These are phyloP conservation scores for Raffaelea ambrosiae DNA, from an alignment of 2,329 filamentous ascomycete species.

Conservation along the genomic window DNA sequence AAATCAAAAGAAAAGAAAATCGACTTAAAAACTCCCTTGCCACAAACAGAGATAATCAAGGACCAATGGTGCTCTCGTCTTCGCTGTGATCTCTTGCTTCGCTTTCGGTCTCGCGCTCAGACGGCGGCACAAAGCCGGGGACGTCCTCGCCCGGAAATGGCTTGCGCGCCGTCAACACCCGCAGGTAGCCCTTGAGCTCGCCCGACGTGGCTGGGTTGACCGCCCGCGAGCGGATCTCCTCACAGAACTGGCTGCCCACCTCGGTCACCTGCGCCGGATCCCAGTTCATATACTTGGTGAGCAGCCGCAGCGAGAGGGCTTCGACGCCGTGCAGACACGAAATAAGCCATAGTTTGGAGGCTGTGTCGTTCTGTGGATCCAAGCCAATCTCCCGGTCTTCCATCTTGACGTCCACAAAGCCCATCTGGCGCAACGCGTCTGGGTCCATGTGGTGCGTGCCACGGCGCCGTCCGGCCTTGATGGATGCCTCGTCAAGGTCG, in stretches of 20 bases:
- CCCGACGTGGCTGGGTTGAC: slow-evolving; percentile 34
- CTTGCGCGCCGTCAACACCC: slow-evolving; percentile 42
- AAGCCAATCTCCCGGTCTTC: slow-evolving; percentile 36
- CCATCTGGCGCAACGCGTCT: slow-evolving; percentile 26
- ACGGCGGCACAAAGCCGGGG: too few relatives aligned
- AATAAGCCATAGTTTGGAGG: slow-evolving; percentile 36
- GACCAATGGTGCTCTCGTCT: slow-evolving; percentile 11
- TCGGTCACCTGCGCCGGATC: slow-evolving; percentile 37
- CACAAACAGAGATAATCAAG: too few relatives aligned
- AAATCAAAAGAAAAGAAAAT: too few relatives aligned
- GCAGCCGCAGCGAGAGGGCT: slow-evolving; percentile 35
- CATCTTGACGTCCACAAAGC: slow-evolving; percentile 35
- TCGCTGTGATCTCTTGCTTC: not conserved
- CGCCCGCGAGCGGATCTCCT: slow-evolving; percentile 39
- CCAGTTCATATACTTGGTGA: slow-evolving; percentile 47
- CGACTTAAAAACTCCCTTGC: too few relatives aligned
- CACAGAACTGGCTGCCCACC: slow-evolving; percentile 36
- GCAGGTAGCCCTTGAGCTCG: slow-evolving; percentile 36
- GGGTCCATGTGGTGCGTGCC: slow-evolving; percentile 14
- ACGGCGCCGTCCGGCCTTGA: slow-evolving; percentile 18
- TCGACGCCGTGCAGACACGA: slow-evolving; percentile 32
- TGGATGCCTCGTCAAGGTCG: slow-evolving; percentile 32
- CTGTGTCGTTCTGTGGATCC: slow-evolving; percentile 29
- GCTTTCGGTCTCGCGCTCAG: too few relatives aligned
- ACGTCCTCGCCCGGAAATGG: slow-evolving; percentile 22